Percentiles rank a stretch among this genome's conserved stretches.
These are phyloP conservation scores for Pseudomassariella vexata DNA, from an alignment of 2,329 filamentous ascomycete species.

Conservation along the genomic window DNA sequence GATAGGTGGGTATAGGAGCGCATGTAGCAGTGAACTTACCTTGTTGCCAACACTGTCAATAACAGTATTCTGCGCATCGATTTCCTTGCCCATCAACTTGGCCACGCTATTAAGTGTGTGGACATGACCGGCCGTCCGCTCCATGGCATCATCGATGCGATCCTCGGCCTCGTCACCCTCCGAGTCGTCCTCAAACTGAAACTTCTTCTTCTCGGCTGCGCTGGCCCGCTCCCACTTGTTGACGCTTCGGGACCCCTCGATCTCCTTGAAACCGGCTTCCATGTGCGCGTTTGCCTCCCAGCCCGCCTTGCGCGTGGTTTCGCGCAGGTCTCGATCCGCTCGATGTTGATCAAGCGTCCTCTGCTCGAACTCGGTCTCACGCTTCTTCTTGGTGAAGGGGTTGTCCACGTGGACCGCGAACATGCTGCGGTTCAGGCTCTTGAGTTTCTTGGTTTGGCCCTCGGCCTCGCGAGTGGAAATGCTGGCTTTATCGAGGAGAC, in stretches of 20 bases:
- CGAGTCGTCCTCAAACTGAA: conserved; percentile 68
- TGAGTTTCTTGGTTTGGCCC: conserved; percentile 76
- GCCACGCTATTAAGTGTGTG: conserved; percentile 68
- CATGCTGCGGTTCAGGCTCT: conserved; percentile 84
- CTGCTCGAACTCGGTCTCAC: conserved; percentile 59
- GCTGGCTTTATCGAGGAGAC: conserved; percentile 73
- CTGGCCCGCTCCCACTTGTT: conserved; percentile 20
- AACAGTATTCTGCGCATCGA: conserved; percentile 68
- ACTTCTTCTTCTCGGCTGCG: conserved; percentile 63
- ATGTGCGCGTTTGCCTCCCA: conserved; percentile 47
- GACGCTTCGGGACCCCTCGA: conserved; percentile 9
- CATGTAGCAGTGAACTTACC: conserved; percentile 36
- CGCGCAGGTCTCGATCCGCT: conserved; percentile 58
- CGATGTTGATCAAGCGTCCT: conserved; percentile 65
- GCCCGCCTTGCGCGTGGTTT: conserved; percentile 52
- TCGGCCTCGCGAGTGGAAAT: conserved; percentile 71
- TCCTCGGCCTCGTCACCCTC: conserved; percentile 34
- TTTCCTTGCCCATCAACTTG: conserved; percentile 66
- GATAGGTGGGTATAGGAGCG: conserved; percentile 46
- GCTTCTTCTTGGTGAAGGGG: conserved; percentile 67
- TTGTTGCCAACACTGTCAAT: conserved; percentile 75
- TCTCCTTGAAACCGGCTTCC: conserved; percentile 34
- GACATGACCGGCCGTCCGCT: conserved; percentile 63
- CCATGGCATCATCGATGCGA: conserved; percentile 63
- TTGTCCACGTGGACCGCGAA: conserved; percentile 77